A percentile compares a stretch with the other conserved stretches of the same genome.
Conservation (phyloP, 177 flowering plant species). For the Vitis hybrid region DNA sequence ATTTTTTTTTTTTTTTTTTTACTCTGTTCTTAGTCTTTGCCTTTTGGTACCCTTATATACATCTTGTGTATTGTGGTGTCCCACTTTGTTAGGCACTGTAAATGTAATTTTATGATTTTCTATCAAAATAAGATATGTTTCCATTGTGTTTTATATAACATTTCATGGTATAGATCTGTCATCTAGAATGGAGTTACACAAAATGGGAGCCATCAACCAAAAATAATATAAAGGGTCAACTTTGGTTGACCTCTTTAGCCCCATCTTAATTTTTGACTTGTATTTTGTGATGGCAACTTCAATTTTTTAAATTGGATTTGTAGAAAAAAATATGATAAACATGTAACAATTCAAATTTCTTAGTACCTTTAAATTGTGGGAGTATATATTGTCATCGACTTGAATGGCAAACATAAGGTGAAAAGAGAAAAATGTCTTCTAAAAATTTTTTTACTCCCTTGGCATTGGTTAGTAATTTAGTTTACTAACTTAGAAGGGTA, state of each 20-base stretch:
- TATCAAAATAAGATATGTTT: no score
- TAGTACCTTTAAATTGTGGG: neutral
- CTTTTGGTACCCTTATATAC: no score
- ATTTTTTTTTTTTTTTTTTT: no score
- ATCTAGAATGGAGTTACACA: neutral
- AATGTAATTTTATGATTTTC: no score
- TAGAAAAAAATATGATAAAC: neutral
- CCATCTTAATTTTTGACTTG: no score
- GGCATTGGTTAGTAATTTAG: neutral
- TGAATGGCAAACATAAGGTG: neutral
- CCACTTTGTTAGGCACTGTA: no score
- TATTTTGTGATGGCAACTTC: no score
- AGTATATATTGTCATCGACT: neutral
- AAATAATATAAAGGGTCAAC: neutral
- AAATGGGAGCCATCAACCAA: neutral
- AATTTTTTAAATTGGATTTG: neutral
- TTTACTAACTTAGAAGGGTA: neutral
- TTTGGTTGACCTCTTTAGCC: no score
- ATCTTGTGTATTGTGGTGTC: no score
- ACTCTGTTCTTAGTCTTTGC: no score
- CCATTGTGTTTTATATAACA: neutral
- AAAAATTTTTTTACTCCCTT: neutral
- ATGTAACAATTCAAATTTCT: neutral
- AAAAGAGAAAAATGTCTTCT: neutral
- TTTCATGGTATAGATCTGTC: neutral